Evolutionary conservation across 176 grass and related monocot species (phyloP), one percentile per base, ranked within the genome.

Genomic region (Puccinellia tenuiflora): DNA sequence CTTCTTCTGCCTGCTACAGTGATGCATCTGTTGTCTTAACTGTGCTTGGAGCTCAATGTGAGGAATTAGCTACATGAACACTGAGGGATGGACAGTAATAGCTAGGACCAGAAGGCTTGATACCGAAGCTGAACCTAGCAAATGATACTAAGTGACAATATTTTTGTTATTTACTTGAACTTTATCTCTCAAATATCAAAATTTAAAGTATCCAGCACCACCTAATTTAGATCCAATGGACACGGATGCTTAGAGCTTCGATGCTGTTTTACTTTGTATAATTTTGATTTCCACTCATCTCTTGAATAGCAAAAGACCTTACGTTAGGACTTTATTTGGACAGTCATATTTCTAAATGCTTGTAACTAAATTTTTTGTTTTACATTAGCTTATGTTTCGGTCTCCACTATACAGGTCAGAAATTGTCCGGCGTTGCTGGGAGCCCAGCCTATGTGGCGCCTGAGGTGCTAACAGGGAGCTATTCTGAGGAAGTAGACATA

Each of bases 401-500:
- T 57, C 78, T 74, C 56, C 31, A 73, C 77, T 47, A 24, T 33
- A 62, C 90, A 99, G 97, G 97, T 89, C 97, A 99, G 77, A 94
- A 84, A 84, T 78, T 99, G 45, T 92, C 86, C 68, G 97, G 97
- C 13, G 66, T 92, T 87, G 91, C 92, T 71, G 97, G 97, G 31
- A 99, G 97, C 81, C 93, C 93, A 25, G 97, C 93, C 46, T 99
- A 99, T 92, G 97, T 99, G 12, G 93, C 93, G 1, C 97, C 97
- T 51, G 97, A 96, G 82, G 97, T 99, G 79, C 85, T 99, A 52
- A 86, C 83, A 14, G 97, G 97, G 70, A 61, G 77, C 46, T 99
- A 99, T 75, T 88, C 83, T 50, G 97, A 99, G 85, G 94, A 99
- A 78, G 91, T 91, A 42, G 97, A 99, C 80, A 92, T 99, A 69